Conservation (phyloP, 2,329 filamentous ascomycete species). For the Ophiostoma ips region DNA sequence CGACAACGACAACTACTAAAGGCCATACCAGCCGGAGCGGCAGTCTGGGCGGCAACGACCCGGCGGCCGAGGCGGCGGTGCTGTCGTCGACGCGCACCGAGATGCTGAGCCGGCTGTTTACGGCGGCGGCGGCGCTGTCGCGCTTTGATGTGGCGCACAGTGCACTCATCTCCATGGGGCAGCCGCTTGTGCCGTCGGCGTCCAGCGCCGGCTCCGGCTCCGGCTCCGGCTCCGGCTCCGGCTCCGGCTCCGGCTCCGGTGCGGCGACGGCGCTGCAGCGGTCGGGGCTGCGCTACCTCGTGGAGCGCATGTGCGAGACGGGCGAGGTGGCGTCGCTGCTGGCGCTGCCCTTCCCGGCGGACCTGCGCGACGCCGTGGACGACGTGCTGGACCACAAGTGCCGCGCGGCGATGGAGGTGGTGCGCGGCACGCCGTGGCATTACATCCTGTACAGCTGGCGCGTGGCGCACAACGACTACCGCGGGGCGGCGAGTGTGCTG, state of each 20-base stretch:
- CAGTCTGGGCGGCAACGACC: conserved; percentile 2
- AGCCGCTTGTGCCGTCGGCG: neutral
- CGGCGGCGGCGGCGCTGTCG: conserved; percentile 62
- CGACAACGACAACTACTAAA: neutral
- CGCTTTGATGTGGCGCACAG: conserved; percentile 75
- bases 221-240: conserved; percentile 26
- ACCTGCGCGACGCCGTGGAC: conserved; percentile 66
- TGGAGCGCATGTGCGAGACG: conserved; percentile 56
- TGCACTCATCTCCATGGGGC: conserved; percentile 56
- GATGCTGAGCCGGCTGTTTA: conserved; percentile 73
- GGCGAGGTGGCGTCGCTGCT: conserved; percentile 54
- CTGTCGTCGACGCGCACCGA: conserved; percentile 36
- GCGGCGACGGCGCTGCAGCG: conserved; percentile 38
- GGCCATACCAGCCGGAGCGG: conserved; percentile 3
- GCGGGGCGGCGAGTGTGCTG: conserved; percentile 54
- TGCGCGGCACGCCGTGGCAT: conserved; percentile 57
- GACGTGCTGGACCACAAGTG: conserved; percentile 61
- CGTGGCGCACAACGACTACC: conserved; percentile 71
- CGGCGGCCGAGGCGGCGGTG: conserved; percentile 1
- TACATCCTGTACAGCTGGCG: conserved; percentile 88
- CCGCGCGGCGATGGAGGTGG: conserved; percentile 34
- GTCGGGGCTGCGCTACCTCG: conserved; percentile 55
- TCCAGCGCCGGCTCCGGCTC: neutral
- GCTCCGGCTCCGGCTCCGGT: conserved; percentile 35
- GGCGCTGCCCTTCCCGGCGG: conserved; percentile 56